These are phyloP conservation scores for Colletotrichum destructivum DNA, from an alignment of 2,329 filamentous ascomycete species.

Conservation along the genomic window DNA sequence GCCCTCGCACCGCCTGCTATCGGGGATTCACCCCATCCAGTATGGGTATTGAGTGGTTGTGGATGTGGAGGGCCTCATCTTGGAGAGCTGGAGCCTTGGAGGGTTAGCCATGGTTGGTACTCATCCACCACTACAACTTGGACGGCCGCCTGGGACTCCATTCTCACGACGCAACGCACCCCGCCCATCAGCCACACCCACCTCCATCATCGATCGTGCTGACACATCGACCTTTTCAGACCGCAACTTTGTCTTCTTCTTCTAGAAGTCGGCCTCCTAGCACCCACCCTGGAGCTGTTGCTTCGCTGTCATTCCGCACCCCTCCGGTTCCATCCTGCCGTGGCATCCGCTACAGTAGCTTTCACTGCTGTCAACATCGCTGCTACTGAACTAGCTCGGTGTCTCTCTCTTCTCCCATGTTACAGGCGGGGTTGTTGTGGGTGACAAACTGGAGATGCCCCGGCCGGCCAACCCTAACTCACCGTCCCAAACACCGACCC, in stretches of 20 bases:
- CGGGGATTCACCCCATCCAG: constrained; percentile 2
- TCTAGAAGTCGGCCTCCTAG: constrained; percentile 8
- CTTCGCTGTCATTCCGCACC: constrained; percentile 6
- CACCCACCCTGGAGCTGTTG: background rate
- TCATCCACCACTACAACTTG: constrained; percentile 19
- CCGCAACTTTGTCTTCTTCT: constrained; percentile 35
- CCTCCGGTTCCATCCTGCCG: constrained; percentile 20
- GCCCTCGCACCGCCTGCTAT: constrained; percentile 3
- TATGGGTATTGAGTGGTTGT: background rate
- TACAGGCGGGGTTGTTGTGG: constrained; percentile 4
- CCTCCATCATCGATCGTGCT: constrained; percentile 26
- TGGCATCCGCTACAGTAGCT: constrained; percentile 6
- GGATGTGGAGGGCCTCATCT: constrained; percentile 38
- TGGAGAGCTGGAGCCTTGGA: constrained; percentile 20
- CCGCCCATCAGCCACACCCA: constrained; percentile 20
- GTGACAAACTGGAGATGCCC: constrained; percentile 19
- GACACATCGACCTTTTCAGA: constrained; percentile 28
- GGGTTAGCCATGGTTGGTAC: constrained; percentile 13
- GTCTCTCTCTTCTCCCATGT: background rate
- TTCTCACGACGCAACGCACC: constrained; percentile 9
- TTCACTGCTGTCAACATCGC: constrained; percentile 20
- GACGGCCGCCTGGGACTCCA: background rate
- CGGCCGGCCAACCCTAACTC: constrained; percentile 34
- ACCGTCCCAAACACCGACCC: constrained; percentile 28
- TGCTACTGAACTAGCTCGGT: background rate